Evolutionary conservation across 208 protist species (phyloP), one percentile per base, ranked within the genome.

Genomic region (Porcisia deanei): DNA sequence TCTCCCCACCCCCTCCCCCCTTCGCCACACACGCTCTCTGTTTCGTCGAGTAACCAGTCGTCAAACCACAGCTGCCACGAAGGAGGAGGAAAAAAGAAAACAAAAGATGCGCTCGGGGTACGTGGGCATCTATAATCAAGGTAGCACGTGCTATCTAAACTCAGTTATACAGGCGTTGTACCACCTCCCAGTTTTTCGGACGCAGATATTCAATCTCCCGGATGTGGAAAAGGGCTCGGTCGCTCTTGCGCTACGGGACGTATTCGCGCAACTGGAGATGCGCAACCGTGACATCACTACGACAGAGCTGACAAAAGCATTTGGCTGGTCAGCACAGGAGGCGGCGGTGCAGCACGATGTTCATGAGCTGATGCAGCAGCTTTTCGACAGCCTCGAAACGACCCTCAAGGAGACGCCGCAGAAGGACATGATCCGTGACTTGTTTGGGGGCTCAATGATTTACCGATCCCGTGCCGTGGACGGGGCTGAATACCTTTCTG

Each of bases 71-170:
- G 14, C 41, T 37, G 63, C 63, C 22, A 3, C 41, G 22, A 45
- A 25, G 18, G 39, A 43, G 43, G 3, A 30, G 37, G 55, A 39
- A 74, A 74, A 18, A 8, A 72, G 22, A 54, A 47, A 67, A 41
- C 39, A 55, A 60, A 76, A 45, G 22, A 79, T 80, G 76, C 67
- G 53, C 34, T 78, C 60, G 12, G 71, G 59, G n/a, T 93, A 84
- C 43, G 87, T 92, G 6, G 95, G 95, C 43, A 86, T 98, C 45
- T 72, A 89, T 41, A 98, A 98, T 75, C 93, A 97, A 77, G 94
- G 91, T 34, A 91, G 83, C 71, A 98, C 95, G 30, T 98, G 95
- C 84, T 97, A 98, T 77, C 79, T 98, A 16, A 98, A 96, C 82
- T 91, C 92, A 1, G 83, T 96, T 30, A 91, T 98, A 47, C 95